Conservation (phyloP, 2,329 filamentous ascomycete genomes). For the Amesomyces nigricolor region DNA sequence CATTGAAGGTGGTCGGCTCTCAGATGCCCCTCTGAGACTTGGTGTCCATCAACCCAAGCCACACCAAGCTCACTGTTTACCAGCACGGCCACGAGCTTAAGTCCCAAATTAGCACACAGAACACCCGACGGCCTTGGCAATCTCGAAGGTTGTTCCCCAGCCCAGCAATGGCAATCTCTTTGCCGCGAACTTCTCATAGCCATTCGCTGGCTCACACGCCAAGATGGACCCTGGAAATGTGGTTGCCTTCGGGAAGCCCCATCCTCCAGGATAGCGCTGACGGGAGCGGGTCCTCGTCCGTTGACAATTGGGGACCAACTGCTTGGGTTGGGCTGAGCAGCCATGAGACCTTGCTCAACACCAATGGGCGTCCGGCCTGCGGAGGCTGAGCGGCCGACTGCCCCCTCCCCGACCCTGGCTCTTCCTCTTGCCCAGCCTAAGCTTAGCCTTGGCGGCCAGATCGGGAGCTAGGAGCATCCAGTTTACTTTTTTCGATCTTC, state of each 20-base stretch:
- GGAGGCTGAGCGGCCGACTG: slow-evolving; percentile 1
- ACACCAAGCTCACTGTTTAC: too few relatives aligned
- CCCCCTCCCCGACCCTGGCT: neutral
- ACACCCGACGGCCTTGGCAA: too few relatives aligned
- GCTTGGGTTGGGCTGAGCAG: slow-evolving; percentile 1
- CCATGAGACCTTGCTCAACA: neutral
- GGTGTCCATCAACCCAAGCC: too few relatives aligned
- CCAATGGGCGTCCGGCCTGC: neutral
- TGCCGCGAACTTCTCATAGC: too few relatives aligned
- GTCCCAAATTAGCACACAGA: too few relatives aligned
- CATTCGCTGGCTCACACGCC: too few relatives aligned
- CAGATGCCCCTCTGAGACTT: too few relatives aligned
- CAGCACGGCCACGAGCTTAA: too few relatives aligned
- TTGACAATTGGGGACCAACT: neutral
- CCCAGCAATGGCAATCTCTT: too few relatives aligned
- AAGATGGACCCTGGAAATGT: neutral
- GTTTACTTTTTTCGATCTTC: neutral
- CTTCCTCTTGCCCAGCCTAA: neutral
- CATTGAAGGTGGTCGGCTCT: too few relatives aligned
- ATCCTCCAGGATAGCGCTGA: neutral
- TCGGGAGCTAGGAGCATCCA: neutral
- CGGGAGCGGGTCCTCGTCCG: neutral
- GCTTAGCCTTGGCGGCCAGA: neutral
- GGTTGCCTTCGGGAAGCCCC: slow-evolving; percentile 5
- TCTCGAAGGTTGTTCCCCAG: too few relatives aligned